Evolutionary conservation across 1,284 basidiomycete genomes (phyloP).

Genomic region (Naganishia sp.): DNA sequence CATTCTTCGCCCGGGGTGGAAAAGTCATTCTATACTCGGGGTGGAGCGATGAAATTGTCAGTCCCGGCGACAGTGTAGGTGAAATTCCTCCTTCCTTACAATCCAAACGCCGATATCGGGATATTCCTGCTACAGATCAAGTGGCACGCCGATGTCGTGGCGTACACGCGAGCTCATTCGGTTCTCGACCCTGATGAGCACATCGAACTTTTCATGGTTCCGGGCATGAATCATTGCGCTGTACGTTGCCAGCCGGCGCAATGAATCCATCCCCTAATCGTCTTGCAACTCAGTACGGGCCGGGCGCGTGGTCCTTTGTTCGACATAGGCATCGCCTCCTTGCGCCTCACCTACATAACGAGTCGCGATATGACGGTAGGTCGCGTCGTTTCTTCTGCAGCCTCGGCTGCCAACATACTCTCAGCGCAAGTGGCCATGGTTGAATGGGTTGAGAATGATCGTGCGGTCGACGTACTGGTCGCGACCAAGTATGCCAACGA

Average conservation of each 20-base stretch:
- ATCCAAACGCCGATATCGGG: not conserved
- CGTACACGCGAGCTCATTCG: slow-evolving; percentile 40
- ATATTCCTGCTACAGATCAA: slow-evolving; percentile 1
- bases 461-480: slow-evolving; percentile 49
- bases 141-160: slow-evolving; percentile 24
- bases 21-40: slow-evolving; percentile 51
- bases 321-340: slow-evolving; percentile 6
- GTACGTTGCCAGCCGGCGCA: slow-evolving; percentile 37
- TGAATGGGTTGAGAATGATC: slow-evolving; percentile 55
- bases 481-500: slow-evolving; percentile 38
- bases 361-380: slow-evolving; percentile 11
- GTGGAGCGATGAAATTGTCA: slow-evolving; percentile 49
- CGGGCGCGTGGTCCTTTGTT: slow-evolving; percentile 8
- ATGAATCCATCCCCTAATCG: slow-evolving; percentile 37
- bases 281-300: slow-evolving; percentile 31
- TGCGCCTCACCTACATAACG: slow-evolving; percentile 10
- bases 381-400: no score
- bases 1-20: slow-evolving; percentile 43
- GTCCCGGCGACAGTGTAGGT: slow-evolving; percentile 43
- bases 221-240: slow-evolving; percentile 56
- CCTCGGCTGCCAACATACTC: slow-evolving; percentile 4
- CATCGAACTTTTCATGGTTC: slow-evolving; percentile 56
- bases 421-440: slow-evolving; percentile 51
- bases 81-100: no score
- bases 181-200: slow-evolving; percentile 45